These are phyloP conservation scores for Cupressus sempervirens DNA, from an alignment of 75 land plant genomes.

Conservation along the genomic window DNA sequence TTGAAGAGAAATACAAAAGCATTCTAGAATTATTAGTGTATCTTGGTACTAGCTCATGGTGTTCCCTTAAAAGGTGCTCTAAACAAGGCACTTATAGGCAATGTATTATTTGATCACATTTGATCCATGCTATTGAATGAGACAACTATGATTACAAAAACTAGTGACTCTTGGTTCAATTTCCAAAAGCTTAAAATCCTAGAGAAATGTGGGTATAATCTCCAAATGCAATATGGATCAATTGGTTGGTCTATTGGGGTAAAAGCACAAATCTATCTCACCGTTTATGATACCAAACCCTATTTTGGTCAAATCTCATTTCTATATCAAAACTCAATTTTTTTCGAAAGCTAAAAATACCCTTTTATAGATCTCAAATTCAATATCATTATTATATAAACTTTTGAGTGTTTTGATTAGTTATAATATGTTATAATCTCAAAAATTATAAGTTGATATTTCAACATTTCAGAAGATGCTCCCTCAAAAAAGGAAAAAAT, in stretches of 20 bases:
- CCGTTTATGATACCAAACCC: too few species aligned
- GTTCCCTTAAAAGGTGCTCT: conserved; percentile 31
- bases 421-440: too few species aligned
- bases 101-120: conserved; percentile 63
- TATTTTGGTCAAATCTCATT: too few species aligned
- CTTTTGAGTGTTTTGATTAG: too few species aligned
- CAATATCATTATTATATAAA: too few species aligned
- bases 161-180: conserved; percentile 98
- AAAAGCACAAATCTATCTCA: too few species aligned
- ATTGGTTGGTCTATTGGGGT: conserved; percentile 66
- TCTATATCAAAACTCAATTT: too few species aligned
- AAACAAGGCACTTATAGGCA: conserved; percentile 35
- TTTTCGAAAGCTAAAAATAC: too few species aligned
- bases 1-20: conserved; percentile 50
- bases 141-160: conserved; percentile 77
- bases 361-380: too few species aligned
- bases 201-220: conserved; percentile 17
- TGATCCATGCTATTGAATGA: conserved; percentile 58
- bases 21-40: conserved; percentile 60
- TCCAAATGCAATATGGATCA: conserved; percentile 85
- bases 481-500: too few species aligned
- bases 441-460: too few species aligned
- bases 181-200: conserved; percentile 86
- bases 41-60: conserved; percentile 64
- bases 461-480: too few species aligned